Base-by-base conservation (phyloP, 2,329 filamentous ascomycete genomes). In the Chalaropsis thielavioides region DNA sequence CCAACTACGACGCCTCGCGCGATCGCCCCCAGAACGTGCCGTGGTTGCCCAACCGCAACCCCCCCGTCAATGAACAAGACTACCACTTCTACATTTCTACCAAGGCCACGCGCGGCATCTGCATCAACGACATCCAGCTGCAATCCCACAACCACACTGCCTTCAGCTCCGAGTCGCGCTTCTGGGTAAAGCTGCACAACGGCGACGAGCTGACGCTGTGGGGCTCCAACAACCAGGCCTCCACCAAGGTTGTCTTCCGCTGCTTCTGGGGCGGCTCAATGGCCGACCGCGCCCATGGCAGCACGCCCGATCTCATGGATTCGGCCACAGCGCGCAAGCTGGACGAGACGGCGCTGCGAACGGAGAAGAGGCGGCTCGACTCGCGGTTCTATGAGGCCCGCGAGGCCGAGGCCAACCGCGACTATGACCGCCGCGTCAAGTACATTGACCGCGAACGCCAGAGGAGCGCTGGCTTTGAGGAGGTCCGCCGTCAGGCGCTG, bases 191-290 rank as follows among this genome's bases (percentile, higher is more conserved):
- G 64, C 74, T 96, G 15, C 83, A 90, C 72, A 83, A 88, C 41
- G 90, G 89, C 1, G 92, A 96, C 72, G 78, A 84, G 27, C 81
- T 96, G 60, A 83, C 84, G 1, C 82, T 95, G 6, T 95, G 85
- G 80, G 78, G 83, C 54, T 74, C 77, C 13, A 73, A 75, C 4
- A 74, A 77, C 54, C 70, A 71, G 58, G 72, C 71, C 43, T 74
- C 71, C 65, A 80, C 76, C 3, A 79, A 76, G 65, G 73, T 84
- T 10, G 70, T 72, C 10, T 84, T 85, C 69, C 76, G 76, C 49
- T 84, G 82, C 72, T 76, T 74, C 64, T 84, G 82, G 78, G 81
- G 81, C 63, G 81, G 78, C 15, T 83, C 83, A 4, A 76, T 80
- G 4, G 35, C 10, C 7, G 46, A 54, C n/a, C 64, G 68, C 13